These are phyloP conservation scores for Collybia sordida DNA, from an alignment of 768 basidiomycete species.

Conservation along the genomic window DNA sequence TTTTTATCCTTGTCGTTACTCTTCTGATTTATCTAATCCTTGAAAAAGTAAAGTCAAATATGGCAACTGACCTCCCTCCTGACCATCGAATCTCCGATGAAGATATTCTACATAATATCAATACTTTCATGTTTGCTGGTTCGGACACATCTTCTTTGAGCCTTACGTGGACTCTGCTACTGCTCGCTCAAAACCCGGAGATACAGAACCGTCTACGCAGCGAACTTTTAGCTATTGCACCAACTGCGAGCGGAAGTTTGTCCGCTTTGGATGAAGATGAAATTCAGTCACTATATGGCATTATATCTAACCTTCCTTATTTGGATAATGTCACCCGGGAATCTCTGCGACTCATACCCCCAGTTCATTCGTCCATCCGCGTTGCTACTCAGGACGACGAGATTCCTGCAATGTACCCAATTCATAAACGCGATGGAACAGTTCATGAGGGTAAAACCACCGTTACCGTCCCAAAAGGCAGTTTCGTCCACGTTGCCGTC, in stretches of 20 bases:
- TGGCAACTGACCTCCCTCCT: slow-evolving; percentile 63
- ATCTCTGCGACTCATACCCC: slow-evolving; percentile 74
- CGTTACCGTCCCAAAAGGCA: slow-evolving; percentile 62
- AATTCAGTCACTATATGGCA: slow-evolving; percentile 55
- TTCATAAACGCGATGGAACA: slow-evolving; percentile 49
- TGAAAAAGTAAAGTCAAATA: slow-evolving; percentile 76
- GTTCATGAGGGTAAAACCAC: slow-evolving; percentile 37
- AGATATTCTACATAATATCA: slow-evolving; percentile 83
- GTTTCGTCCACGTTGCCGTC: slow-evolving; percentile 73
- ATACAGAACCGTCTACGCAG: slow-evolving; percentile 70
- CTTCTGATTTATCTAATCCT: background rate
- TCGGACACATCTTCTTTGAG: slow-evolving; percentile 85
- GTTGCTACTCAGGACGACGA: slow-evolving; percentile 78
- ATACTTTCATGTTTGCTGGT: slow-evolving; percentile 89
- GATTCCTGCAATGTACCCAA: slow-evolving; percentile 67
- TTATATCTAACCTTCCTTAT: slow-evolving; percentile 61
- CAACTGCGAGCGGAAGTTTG: slow-evolving; percentile 33
- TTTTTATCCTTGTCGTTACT: background rate
- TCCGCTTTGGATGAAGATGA: slow-evolving; percentile 61
- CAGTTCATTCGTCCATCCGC: slow-evolving; percentile 79
- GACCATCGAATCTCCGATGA: slow-evolving; percentile 83
- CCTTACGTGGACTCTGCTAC: slow-evolving; percentile 80
- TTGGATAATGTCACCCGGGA: slow-evolving; percentile 79
- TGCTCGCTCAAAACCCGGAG: slow-evolving; percentile 66
- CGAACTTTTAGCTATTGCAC: slow-evolving; percentile 56